Percentiles rank a stretch among this genome's conserved stretches.
phyloP scores from a whole-genome alignment of 2,329 filamentous ascomycete genomes.

The Fusarium liriodendri region DNA sequence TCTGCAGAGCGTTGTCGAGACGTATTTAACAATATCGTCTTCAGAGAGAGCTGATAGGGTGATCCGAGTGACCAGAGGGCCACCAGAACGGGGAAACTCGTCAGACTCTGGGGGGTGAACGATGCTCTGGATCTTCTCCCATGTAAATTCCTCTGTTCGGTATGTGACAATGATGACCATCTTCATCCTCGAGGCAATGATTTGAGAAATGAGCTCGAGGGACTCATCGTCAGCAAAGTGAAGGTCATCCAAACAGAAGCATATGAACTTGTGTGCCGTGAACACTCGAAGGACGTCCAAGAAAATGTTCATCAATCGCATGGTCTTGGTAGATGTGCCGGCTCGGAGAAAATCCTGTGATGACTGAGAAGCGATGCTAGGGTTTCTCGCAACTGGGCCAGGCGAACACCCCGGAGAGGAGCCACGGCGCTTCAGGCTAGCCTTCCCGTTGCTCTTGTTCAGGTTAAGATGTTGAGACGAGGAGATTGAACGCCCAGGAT shows the following conservation, averaged over 20 bases:
- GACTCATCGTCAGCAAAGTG: slow-evolving; percentile 93
- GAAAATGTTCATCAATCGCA: slow-evolving; percentile 87
- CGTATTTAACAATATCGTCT: slow-evolving; percentile 83
- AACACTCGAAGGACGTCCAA: slow-evolving; percentile 87
- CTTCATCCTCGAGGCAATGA: slow-evolving; percentile 81
- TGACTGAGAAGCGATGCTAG: slow-evolving; percentile 58
- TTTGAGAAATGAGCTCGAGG: slow-evolving; percentile 83
- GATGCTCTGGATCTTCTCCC: slow-evolving; percentile 65
- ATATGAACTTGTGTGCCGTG: slow-evolving; percentile 86
- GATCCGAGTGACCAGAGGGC: slow-evolving; percentile 74
- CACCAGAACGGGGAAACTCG: slow-evolving; percentile 58
- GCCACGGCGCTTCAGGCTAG: slow-evolving; percentile 55
- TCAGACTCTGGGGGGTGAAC: slow-evolving; percentile 66
- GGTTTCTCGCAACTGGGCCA: slow-evolving; percentile 48
- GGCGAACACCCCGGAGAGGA: slow-evolving; percentile 63
- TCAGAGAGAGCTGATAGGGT: slow-evolving; percentile 80
- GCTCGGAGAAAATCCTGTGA: slow-evolving; percentile 71
- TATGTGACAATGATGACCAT: slow-evolving; percentile 86
- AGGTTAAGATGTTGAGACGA: slow-evolving; percentile 47
- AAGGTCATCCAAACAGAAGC: slow-evolving; percentile 88
- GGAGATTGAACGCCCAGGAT: slow-evolving; percentile 51
- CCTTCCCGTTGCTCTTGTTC: slow-evolving; percentile 47
- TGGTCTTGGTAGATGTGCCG: slow-evolving; percentile 70
- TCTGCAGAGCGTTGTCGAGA: slow-evolving; percentile 83
- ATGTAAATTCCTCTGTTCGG: slow-evolving; percentile 72